phyloP scores from a whole-genome alignment of 495 filamentous ascomycete species.

The Neurospora pannonica region DNA sequence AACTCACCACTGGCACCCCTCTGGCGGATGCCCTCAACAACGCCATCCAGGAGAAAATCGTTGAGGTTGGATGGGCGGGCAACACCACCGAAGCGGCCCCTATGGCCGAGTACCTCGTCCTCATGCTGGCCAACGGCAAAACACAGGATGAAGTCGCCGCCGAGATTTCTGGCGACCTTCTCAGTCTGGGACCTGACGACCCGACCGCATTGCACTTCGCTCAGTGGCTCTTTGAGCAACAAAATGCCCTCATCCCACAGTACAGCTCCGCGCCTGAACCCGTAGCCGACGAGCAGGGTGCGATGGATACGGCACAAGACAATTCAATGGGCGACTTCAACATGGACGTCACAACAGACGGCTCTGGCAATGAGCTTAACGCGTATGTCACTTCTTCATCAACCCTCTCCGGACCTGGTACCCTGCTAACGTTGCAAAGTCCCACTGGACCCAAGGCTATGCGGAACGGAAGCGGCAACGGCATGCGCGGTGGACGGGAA shows the following conservation, averaged over 20 bases:
- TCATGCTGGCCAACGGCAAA: constrained; percentile 94
- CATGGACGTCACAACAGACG: constrained; percentile 49
- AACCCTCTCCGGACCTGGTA: not conserved
- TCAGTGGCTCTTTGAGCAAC: constrained; percentile 82
- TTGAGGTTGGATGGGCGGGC: constrained; percentile 87
- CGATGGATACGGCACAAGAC: constrained; percentile 12
- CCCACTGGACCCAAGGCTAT: constrained; percentile 85
- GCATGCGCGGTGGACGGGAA: constrained; percentile 41
- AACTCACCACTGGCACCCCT: constrained; percentile 62
- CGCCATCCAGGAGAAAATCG: constrained; percentile 81
- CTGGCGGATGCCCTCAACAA: constrained; percentile 71
- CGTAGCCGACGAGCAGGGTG: constrained; percentile 10
- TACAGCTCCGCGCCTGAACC: constrained; percentile 36
- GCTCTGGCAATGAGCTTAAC: constrained; percentile 39
- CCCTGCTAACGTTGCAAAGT: not conserved
- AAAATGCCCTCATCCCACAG: constrained; percentile 56
- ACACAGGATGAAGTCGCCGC: constrained; percentile 78
- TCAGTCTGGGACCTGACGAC: constrained; percentile 75
- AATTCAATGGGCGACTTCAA: constrained; percentile 45
- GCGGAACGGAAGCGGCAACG: constrained; percentile 51
- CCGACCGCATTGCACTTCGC: constrained; percentile 75
- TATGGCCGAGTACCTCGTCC: constrained; percentile 87
- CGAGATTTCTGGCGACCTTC: constrained; percentile 81
- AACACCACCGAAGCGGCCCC: constrained; percentile 72
- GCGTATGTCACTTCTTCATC: constrained; percentile 48